A percentile compares a stretch with the other conserved stretches of the same genome.
Evolutionary conservation across 2,329 filamentous ascomycete species (phyloP).

Genomic region (Cadophora gregata): DNA sequence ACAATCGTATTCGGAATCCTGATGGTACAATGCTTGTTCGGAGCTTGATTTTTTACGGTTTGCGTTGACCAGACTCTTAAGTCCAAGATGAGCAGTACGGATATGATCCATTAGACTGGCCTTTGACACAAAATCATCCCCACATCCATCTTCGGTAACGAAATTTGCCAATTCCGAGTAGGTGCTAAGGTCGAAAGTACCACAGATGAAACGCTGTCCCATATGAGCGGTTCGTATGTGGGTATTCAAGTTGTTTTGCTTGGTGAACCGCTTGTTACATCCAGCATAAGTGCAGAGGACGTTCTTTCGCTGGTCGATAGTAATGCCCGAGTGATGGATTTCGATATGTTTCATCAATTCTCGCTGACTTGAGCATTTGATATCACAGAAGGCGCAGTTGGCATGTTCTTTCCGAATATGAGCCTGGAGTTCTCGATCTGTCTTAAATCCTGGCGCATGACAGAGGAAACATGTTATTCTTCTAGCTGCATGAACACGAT

Average conservation of each 20-base stretch:
- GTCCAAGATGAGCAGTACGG: slow-evolving; percentile 78
- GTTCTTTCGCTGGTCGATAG: slow-evolving; percentile 67
- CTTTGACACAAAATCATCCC: slow-evolving; percentile 77
- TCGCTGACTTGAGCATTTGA: slow-evolving; percentile 68
- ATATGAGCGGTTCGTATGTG: slow-evolving; percentile 82
- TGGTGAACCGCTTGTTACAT: slow-evolving; percentile 81
- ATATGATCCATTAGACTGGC: slow-evolving; percentile 83
- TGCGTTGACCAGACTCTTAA: slow-evolving; percentile 50
- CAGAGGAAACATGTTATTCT: slow-evolving; percentile 83
- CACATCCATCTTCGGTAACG: slow-evolving; percentile 73
- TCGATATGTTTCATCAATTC: slow-evolving; percentile 81
- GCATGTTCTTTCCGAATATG: slow-evolving; percentile 79
- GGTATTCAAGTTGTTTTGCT: slow-evolving; percentile 79
- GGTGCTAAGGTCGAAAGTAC: slow-evolving; percentile 64
- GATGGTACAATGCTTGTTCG: slow-evolving; percentile 24
- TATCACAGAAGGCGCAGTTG: slow-evolving; percentile 76
- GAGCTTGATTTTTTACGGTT: slow-evolving; percentile 45
- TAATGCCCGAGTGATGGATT: slow-evolving; percentile 70
- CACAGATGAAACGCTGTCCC: slow-evolving; percentile 80
- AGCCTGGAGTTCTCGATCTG: slow-evolving; percentile 70
- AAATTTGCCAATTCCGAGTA: slow-evolving; percentile 67
- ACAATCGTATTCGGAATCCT: slow-evolving; percentile 26
- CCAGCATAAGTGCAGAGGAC: slow-evolving; percentile 69
- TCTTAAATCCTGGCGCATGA: slow-evolving; percentile 63
- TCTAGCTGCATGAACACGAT: slow-evolving; percentile 70